A percentile compares a stretch with the other conserved stretches of the same genome.
Evolutionary conservation across 2,329 filamentous ascomycete species (phyloP).

Genomic region (Penicillium sp.): DNA sequence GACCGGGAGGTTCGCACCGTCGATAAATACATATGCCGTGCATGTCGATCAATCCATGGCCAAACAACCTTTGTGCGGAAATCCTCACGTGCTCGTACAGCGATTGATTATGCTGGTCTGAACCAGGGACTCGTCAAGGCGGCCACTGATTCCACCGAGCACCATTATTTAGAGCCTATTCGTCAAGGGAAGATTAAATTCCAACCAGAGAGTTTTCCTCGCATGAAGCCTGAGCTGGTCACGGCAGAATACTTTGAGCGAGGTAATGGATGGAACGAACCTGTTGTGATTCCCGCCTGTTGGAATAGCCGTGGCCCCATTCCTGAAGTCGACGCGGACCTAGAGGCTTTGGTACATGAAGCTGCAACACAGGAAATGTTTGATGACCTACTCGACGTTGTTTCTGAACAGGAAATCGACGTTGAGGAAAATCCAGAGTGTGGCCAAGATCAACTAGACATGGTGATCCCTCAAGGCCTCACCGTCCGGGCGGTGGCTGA

Average conservation of each 20-base stretch:
- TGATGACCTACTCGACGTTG: conserved; percentile 38
- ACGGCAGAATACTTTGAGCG: conserved; percentile 65
- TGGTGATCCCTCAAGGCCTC: conserved; percentile 66
- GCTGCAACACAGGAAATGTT: conserved; percentile 43
- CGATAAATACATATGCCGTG: conserved; percentile 66
- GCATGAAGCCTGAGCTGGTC: conserved; percentile 63
- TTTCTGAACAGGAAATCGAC: conserved; percentile 26
- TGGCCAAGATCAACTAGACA: conserved; percentile 65
- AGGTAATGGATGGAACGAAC: conserved; percentile 63
- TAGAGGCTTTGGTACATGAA: conserved; percentile 33
- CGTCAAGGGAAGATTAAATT: conserved; percentile 65
- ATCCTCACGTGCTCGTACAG: conserved; percentile 63
- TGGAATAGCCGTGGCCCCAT: conserved; percentile 57
- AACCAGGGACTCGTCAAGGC: conserved; percentile 67
- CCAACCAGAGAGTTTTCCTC: conserved; percentile 61
- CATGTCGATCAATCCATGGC: conserved; percentile 61
- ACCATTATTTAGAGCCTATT: conserved; percentile 68
- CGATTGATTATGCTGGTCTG: conserved; percentile 68
- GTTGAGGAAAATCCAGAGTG: conserved; percentile 54
- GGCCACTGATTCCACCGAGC: conserved; percentile 63
- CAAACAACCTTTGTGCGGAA: conserved; percentile 68
- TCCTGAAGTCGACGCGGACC: conserved; percentile 22
- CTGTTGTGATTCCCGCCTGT: conserved; percentile 64
- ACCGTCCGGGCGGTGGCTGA: conserved; percentile 65
- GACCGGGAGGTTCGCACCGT: conserved; percentile 64